Base-by-base conservation (phyloP, 805 yeast species). In the Nakazawaea sp. region DNA sequence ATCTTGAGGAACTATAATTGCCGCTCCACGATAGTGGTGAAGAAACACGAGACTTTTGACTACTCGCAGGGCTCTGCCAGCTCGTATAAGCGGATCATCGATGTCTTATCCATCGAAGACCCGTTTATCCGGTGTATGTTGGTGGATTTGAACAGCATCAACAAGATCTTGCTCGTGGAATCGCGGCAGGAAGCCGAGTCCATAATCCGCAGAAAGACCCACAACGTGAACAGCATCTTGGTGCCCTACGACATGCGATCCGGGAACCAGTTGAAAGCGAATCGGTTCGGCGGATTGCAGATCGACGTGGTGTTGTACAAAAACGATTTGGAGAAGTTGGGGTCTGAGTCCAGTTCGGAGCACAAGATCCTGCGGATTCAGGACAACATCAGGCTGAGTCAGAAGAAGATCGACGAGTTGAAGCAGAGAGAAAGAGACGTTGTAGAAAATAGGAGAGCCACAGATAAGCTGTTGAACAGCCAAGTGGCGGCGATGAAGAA, bases 71-170 rank as follows among this genome's bases (percentile, higher is more conserved):
- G 30, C 17, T 29, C 33, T 2, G 30, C 31, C 3, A 21, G 27
- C n/a, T 6, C n/a, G 17, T 64, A 63, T 38, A 59, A 63, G 1
- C 72, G 83, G 0, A 47, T 88, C 5, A 51, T 76, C 4, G 92
- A 87, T 52, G 74, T 71, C 5, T 50, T 92, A 21, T 65, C 68
- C 6, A 66, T 84, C 39, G 60, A 66, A 0, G 64, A 78, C 42
- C 75, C 72, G 29, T 68, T 70, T 27, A 67, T 80, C 7, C 66
- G 70, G 47, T 78, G 74, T 46, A 58, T 81, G 2, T 54, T 88
- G 32, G 78, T 88, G 35, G 96, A 85, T 56, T 45, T 67, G 3
- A 65, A 67, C 28, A 64, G 59, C 30, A 68, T 84, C 32, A 95
- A 89, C 49, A 64, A 69, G 9, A 59, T 70, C 1, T 59, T 82